Base-by-base conservation (phyloP, 2,329 filamentous ascomycete species). In the Talaromyces sp. region DNA sequence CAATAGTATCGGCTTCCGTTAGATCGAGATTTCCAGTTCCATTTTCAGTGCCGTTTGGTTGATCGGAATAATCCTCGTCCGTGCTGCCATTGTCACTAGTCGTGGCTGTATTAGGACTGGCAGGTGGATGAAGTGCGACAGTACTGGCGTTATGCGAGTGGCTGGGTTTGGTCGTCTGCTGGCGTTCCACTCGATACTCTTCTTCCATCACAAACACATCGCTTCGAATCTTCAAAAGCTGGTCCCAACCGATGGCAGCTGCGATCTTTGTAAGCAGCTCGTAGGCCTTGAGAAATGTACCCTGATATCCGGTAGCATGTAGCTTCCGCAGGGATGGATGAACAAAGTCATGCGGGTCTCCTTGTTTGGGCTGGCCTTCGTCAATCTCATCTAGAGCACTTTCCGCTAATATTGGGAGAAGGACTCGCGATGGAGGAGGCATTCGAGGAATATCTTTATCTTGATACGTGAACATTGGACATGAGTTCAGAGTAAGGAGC, bases 121-220 rank as follows among this genome's bases (percentile, higher is more conserved):
- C 87, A 25, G 87, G 86, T 45, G 88, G 87, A 58, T 86, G 86
- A 46, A 96, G 78, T 52, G 86, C 89, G 64, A 91, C 87, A 45
- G 87, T 89, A 77, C 91, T 94, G 51, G 91, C 83, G 70, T 88
- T 91, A 45, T 88, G 84, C 79, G 73, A 61, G 33, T 62, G 50
- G 17, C 54, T 56, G 59, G 56, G 57, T 63, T 65, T 57, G 65
- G 65, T 48, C 33, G 65, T 65, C 54, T 77, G 67, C 45, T 78
- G 70, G 19, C 74, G 71, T 75, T 97, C 94, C 58, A 87, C 89
- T 51, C 94, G 86, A 71, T 99, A 99, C 73, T 99, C 94, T 69
- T 99, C 94, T 72, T 99, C 94, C 94, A 99, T 99, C 51, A 99
- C 94, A 66, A 99, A 99, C 1, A 99, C 94, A 62, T 93, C 92